Conservation (phyloP, 2,329 filamentous ascomycete species). For the Dryadomyces quercivorus region DNA sequence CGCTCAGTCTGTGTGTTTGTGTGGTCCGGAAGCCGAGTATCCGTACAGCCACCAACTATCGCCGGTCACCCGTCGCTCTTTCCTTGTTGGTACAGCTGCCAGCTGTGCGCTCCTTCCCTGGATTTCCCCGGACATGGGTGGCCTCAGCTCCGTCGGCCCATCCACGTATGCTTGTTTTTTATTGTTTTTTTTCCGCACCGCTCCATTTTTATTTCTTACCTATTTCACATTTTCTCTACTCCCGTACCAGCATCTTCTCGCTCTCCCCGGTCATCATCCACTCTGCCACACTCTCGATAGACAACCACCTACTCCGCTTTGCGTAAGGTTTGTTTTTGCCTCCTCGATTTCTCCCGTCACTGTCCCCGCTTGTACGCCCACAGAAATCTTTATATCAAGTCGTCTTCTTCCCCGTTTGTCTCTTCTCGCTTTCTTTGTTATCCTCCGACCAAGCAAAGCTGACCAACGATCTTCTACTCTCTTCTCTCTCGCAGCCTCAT, state of each 20-base stretch:
- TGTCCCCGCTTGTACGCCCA: no score
- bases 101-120: neutral
- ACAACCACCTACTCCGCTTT: slow-evolving; percentile 4
- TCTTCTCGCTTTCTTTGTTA: neutral
- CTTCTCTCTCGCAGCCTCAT: neutral
- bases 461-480: no score
- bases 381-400: neutral
- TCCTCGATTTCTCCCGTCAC: neutral
- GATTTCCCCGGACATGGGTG: neutral
- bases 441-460: neutral
- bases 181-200: neutral
- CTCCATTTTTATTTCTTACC: neutral
- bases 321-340: slow-evolving; percentile 5
- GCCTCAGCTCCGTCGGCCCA: neutral
- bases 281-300: neutral
- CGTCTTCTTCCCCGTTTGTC: neutral
- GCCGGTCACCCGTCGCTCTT: neutral
- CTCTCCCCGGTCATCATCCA: neutral
- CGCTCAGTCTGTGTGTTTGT: no score
- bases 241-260: neutral
- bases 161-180: neutral
- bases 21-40: no score
- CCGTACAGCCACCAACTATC: neutral
- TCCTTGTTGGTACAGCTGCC: neutral
- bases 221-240: neutral